Conservation (phyloP, 768 basidiomycete species). For the Leucosporidium creatinivorum region DNA sequence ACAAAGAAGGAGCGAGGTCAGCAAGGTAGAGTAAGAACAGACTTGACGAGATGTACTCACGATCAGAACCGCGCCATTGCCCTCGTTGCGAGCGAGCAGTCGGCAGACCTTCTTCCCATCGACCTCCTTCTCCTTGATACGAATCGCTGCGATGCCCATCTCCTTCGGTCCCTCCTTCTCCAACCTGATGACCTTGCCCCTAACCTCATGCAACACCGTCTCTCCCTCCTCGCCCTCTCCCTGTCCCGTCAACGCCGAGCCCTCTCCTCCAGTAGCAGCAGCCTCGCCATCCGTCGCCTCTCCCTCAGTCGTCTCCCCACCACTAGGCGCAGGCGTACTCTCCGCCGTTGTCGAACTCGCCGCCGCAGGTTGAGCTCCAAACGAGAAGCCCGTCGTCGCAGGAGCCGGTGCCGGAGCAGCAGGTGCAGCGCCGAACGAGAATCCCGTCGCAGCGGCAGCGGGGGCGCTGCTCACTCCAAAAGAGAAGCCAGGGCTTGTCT, state of each 20-base stretch:
- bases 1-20: not conserved
- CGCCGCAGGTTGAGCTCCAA: not conserved
- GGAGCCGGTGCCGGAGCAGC: not conserved
- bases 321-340: not conserved
- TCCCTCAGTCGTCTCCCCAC: not conserved
- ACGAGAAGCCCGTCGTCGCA: conserved; percentile 13
- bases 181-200: conserved; percentile 19
- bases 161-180: not conserved
- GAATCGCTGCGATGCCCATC: conserved; percentile 12
- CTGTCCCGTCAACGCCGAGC: conserved; percentile 11
- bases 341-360: not conserved
- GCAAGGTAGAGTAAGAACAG: not conserved
- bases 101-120: conserved; percentile 19
- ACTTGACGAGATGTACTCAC: conserved; percentile 4
- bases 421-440: conserved; percentile 6
- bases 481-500: conserved; percentile 3
- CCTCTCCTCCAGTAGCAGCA: conserved; percentile 3
- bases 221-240: conserved; percentile 33
- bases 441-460: not conserved
- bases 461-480: conserved; percentile 1
- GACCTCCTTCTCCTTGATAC: conserved; percentile 17
- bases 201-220: not conserved
- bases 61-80: conserved; percentile 19
- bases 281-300: not conserved
- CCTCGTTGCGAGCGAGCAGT: conserved; percentile 25